Conservation (phyloP, 768 basidiomycete genomes). For the Phlebiopsis flavidoalba region DNA sequence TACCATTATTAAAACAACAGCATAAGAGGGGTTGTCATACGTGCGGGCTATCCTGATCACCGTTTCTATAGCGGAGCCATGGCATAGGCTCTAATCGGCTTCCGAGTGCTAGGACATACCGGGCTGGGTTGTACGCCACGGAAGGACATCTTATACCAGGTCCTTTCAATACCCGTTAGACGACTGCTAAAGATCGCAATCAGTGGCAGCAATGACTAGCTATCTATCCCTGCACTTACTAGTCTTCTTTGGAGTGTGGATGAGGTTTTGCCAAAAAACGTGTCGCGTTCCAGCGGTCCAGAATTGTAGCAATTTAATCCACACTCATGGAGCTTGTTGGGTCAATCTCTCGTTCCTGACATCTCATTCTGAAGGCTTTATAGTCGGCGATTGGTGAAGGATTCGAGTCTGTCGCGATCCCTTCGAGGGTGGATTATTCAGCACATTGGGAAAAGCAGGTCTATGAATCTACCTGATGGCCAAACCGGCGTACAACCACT, state of each 20-base stretch:
- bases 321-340: constrained; percentile 81
- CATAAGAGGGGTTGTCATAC: no score
- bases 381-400: constrained; percentile 71
- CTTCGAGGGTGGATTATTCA: constrained; percentile 31
- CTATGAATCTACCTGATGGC: constrained; percentile 57
- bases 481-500: constrained; percentile 85
- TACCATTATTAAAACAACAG: no score
- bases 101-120: no score
- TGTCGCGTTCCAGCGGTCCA: constrained; percentile 83
- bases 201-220: no score
- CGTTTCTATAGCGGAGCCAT: no score
- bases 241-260: constrained; percentile 85
- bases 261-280: constrained; percentile 90
- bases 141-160: no score
- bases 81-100: no score
- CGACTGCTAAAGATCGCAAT: no score
- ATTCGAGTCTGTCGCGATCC: constrained; percentile 89
- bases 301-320: constrained; percentile 88
- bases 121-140: no score
- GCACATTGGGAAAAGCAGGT: background rate
- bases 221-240: constrained; percentile 61
- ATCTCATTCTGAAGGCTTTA: constrained; percentile 69
- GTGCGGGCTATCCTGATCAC: no score
- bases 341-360: constrained; percentile 77
- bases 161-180: no score